Percentiles rank a stretch among this genome's conserved stretches.
These are phyloP conservation scores for Cantharellus anzutake DNA, from an alignment of 768 basidiomycete species.

Conservation along the genomic window DNA sequence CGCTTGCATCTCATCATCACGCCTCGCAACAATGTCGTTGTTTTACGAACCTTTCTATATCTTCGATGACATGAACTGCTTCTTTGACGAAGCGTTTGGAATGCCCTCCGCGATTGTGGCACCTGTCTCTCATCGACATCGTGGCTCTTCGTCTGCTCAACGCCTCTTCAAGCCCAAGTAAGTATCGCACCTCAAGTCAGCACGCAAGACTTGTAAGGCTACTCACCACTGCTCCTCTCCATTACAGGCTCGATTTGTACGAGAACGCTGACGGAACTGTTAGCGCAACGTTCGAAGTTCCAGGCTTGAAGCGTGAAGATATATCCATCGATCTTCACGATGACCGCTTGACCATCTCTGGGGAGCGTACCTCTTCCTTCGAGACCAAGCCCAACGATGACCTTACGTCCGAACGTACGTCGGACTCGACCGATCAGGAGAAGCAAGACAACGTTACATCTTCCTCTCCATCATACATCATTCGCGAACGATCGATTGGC, in stretches of 20 bases:
- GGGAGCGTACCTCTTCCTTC: constrained; percentile 22
- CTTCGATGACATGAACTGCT: no score
- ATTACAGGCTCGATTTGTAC: constrained; percentile 23
- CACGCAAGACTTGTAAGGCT: no score
- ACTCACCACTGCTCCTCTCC: background rate
- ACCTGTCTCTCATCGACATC: no score
- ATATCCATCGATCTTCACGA: constrained; percentile 33
- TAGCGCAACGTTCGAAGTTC: constrained; percentile 38
- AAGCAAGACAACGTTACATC: background rate
- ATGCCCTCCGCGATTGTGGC: no score
- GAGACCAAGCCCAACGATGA: constrained; percentile 6
- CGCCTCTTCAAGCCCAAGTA: no score
- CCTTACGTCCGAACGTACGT: background rate
- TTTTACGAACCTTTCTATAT: no score
- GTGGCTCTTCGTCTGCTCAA: no score
- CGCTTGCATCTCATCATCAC: no score
- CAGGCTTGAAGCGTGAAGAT: constrained; percentile 32
- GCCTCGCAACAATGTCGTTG: no score
- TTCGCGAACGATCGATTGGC: constrained; percentile 16
- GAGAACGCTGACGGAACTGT: constrained; percentile 27
- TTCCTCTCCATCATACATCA: constrained; percentile 14
- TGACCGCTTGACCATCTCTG: constrained; percentile 31
- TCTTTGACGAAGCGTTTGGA: no score
- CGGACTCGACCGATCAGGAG: background rate
- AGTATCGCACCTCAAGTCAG: no score